Evolutionary conservation across 148 eudicot genomes (phyloP).

Genomic region (Rhododendron ferrugineum): DNA sequence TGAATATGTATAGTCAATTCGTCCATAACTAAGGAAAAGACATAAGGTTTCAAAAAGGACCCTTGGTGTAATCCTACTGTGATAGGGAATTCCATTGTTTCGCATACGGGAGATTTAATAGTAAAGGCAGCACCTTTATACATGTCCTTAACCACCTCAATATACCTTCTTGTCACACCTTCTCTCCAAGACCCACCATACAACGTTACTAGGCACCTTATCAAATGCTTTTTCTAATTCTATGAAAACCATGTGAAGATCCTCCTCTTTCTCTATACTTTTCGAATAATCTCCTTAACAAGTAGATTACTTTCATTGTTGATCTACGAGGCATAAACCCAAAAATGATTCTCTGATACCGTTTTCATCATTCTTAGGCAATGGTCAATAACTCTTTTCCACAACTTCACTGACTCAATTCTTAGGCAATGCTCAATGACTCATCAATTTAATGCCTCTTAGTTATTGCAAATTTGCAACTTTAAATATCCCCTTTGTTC

Average conservation of each 20-base stretch:
- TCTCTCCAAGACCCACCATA: background rate
- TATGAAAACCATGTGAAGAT: background rate
- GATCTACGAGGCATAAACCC: background rate
- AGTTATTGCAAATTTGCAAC: background rate
- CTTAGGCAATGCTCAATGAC: background rate
- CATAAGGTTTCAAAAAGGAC: background rate
- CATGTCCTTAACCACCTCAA: background rate
- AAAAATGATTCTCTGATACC: background rate
- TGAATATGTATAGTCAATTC: background rate
- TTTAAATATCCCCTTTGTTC: background rate
- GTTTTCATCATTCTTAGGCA: background rate
- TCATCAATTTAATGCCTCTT: background rate
- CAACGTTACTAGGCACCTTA: background rate
- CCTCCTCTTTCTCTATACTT: background rate
- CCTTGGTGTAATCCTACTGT: background rate
- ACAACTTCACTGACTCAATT: background rate
- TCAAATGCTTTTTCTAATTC: background rate
- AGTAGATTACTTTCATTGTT: background rate
- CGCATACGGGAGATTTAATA: background rate
- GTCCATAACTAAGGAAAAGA: background rate
- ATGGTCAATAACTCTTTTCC: background rate
- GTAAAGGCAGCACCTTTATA: background rate
- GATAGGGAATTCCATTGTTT: background rate
- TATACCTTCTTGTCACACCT: background rate
- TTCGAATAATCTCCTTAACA: background rate